Base-by-base conservation (phyloP, 129 eudicot genomes). In the Arctium lappa region DNA sequence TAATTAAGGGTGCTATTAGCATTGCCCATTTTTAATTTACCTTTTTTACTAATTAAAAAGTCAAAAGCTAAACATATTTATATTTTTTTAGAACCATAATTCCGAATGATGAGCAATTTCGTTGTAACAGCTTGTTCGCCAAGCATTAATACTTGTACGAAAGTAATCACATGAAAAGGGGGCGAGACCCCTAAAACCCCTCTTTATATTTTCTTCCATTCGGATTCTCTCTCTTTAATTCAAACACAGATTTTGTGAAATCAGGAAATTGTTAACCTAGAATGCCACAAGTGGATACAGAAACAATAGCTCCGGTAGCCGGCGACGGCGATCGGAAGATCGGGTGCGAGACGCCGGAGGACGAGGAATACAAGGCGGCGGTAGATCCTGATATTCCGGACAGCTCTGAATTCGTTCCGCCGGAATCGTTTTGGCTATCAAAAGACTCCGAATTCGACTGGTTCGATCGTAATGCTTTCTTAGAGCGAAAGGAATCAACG, bases 381-480 rank as follows among this genome's bases (percentile, higher is more conserved):
- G 29, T 44, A n/a, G 88, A 79, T 84, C 80, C 71, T 68, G 83
- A 79, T 31, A 27, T 85, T 30, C 74, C 85, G 38, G 50, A 71
- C 70, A 40, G 70, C 62, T 36, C 86, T 22, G 86, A 82, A 78
- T 79, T 70, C 65, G 89, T 84, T 36, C 97, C 97, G 69, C 97
- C 97, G 70, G 97, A 90, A 77, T 95, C 98, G 7, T 95, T 95
- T 82, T 95, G 94, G 94, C 85, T 95, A 0, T 91, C 98, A 0
- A 88, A 88, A 62, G 98, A 92, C 70, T 94, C 98, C 2, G 98
- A 95, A 81, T 89, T 82, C 85, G 97, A 95, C 63, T 95, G 98
- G 98, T 89, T 95, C 74, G 93, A 95, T 33, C 94, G 90, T 0
- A 91, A 89, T 62, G 94, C 94, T 34, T 87, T 88, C 38, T 83